Percentiles rank a stretch among this genome's conserved stretches.
Conservation (phyloP, 2,329 filamentous ascomycete species). For the Microdochium paspali region DNA sequence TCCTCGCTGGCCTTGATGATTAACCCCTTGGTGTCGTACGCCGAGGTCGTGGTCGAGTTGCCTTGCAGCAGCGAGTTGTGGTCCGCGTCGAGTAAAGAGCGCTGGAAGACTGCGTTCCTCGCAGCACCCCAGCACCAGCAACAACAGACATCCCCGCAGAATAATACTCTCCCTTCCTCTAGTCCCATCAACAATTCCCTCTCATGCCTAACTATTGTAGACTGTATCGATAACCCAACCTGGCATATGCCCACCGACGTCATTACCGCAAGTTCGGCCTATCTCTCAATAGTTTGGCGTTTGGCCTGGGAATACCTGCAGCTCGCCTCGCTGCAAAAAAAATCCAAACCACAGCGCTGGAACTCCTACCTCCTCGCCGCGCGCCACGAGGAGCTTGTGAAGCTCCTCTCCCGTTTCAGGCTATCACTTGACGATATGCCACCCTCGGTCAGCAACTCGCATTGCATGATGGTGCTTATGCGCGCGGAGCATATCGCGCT, state of each 20-base stretch:
- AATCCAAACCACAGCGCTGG: conserved; percentile 12
- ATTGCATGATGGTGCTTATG: conserved; percentile 7
- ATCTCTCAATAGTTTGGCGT: conserved; percentile 15
- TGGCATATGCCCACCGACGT: not conserved
- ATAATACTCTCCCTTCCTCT: too few relatives aligned
- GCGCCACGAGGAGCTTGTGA: conserved; percentile 16
- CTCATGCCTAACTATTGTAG: conserved; percentile 3
- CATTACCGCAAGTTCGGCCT: conserved; percentile 4
- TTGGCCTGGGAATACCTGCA: conserved; percentile 21
- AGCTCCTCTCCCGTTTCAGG: conserved; percentile 12
- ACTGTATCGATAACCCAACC: conserved; percentile 10
- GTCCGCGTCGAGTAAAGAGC: conserved; percentile 12
- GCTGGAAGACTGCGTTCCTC: conserved; percentile 12
- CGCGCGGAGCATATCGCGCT: conserved; percentile 21
- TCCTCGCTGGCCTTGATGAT: conserved; percentile 17
- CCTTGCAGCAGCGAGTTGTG: conserved; percentile 13
- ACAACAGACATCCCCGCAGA: not conserved
- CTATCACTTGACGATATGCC: conserved; percentile 4
- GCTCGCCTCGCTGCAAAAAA: conserved; percentile 11
- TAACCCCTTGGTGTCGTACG: conserved; percentile 19
- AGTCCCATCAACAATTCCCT: too few relatives aligned
- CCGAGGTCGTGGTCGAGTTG: conserved; percentile 16
- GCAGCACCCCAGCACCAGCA: not conserved
- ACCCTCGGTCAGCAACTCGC: conserved; percentile 11
- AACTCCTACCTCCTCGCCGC: conserved; percentile 15